Base-by-base conservation (phyloP, 129 eudicot species). In the Helichrysum umbraculigerum region DNA sequence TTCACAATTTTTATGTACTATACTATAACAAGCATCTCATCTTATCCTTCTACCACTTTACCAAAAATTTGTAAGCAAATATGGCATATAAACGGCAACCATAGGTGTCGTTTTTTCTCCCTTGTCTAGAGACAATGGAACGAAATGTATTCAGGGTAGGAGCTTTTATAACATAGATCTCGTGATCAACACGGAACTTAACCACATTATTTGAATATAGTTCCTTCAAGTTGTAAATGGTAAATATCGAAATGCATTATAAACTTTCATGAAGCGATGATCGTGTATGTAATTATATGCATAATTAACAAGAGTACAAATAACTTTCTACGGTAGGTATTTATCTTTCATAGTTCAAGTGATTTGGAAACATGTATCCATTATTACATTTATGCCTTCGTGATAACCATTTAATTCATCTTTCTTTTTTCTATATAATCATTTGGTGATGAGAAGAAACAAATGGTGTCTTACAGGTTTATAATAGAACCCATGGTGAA, bases 71-170 rank as follows among this genome's bases (percentile, higher is more conserved):
- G 4, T 41, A 17, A 41, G 5, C 61, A 17, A 28, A 42, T 62
- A 74, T 61, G 78, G 29, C 8, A 21, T 60, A 10, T 61, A 61
- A 32, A 39, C 3, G 0, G 25, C 61, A 39, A 32, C n/a, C 41
- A 56, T 62, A 28, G 41, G 44, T 28, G 60, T 74, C 57, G 64
- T 30, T 74, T 61, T 69, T 73, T 28, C 32, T 70, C 62, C 78
- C 78, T 60, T 74, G 71, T 74, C 78, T 74, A 74, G 71, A 65
- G 66, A 74, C 78, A 74, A 17, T 62, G 70, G 60, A 74, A 63
- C 47, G 70, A 41, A 30, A 61, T 20, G 70, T 28, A 42, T 50
- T 61, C 60, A 30, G 17, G 39, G 28, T 7, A 41, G 47, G 42
- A 28, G 6, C 68, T 41, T 61, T 74, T 28, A 11, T 19, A 74